Percentiles rank a stretch among this genome's conserved stretches.
phyloP scores from a whole-genome alignment of 1,284 basidiomycete genomes.

The Waitea zeae region DNA sequence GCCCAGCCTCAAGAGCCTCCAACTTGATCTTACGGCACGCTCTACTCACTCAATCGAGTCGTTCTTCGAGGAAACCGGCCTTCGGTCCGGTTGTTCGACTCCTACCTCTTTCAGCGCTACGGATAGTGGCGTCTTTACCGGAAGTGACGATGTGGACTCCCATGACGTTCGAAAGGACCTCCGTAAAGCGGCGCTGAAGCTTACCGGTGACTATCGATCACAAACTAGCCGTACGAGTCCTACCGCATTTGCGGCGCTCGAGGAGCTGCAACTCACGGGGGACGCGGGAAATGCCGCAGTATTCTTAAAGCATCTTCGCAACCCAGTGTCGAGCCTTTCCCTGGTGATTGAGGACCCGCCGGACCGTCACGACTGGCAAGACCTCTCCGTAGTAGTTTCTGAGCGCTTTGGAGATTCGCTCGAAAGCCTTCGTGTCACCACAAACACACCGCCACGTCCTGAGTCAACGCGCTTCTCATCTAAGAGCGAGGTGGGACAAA shows the following conservation, averaged over 20 bases:
- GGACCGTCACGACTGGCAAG: constrained; percentile 51
- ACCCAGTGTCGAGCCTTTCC: constrained; percentile 41
- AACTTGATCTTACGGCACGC: constrained; percentile 52
- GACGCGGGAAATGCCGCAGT: constrained; percentile 46
- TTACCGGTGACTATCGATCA: constrained; percentile 25
- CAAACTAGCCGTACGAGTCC: constrained; percentile 4
- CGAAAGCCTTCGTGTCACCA: constrained; percentile 37
- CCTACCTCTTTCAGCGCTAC: constrained; percentile 45
- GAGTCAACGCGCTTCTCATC: constrained; percentile 52
- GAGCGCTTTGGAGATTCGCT: constrained; percentile 42
- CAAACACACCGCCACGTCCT: constrained; percentile 39
- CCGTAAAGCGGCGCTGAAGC: constrained; percentile 41
- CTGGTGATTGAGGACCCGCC: constrained; percentile 63
- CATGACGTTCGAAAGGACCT: constrained; percentile 46
- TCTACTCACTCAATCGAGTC: constrained; percentile 50
- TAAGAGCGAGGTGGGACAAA: constrained; percentile 24
- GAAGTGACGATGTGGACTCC: constrained; percentile 27
- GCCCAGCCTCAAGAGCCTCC: constrained; percentile 37
- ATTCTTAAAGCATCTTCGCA: constrained; percentile 50
- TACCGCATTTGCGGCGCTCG: constrained; percentile 25
- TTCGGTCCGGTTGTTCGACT: constrained; percentile 45
- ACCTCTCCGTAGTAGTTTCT: constrained; percentile 40
- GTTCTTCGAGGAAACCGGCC: constrained; percentile 43
- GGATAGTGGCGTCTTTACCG: constrained; percentile 58
- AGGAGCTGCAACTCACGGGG: constrained; percentile 46